phyloP scores from a whole-genome alignment of 2,329 filamentous ascomycete genomes.

The Paramyrothecium roridum region DNA sequence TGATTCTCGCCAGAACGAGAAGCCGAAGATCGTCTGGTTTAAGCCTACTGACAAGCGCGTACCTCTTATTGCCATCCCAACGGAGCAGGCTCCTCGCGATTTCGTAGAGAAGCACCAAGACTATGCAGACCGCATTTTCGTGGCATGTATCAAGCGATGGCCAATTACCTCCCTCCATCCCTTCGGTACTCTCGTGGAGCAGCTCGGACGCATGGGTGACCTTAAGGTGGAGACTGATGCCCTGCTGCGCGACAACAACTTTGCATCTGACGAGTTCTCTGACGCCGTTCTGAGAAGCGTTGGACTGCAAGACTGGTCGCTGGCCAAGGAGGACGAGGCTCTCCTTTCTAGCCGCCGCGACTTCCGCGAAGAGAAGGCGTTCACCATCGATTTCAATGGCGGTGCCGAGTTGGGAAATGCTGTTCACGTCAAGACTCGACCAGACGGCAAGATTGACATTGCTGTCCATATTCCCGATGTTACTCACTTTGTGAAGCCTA shows the following conservation, averaged over 20 bases:
- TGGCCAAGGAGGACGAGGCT: slow-evolving; percentile 78
- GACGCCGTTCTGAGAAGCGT: slow-evolving; percentile 94
- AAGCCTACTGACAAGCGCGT: slow-evolving; percentile 99
- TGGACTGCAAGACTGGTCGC: slow-evolving; percentile 85
- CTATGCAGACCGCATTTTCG: slow-evolving; percentile 96
- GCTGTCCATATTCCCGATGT: slow-evolving; percentile 95
- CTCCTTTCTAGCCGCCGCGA: slow-evolving; percentile 75
- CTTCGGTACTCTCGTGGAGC: slow-evolving; percentile 95
- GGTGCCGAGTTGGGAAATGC: slow-evolving; percentile 88
- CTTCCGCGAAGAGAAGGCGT: slow-evolving; percentile 82
- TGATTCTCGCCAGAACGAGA: slow-evolving; percentile 80
- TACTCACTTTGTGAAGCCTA: slow-evolving; percentile 93
- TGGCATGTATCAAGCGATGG: slow-evolving; percentile 99
- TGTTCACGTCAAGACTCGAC: slow-evolving; percentile 81
- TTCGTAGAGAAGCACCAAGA: slow-evolving; percentile 99
- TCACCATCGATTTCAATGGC: slow-evolving; percentile 89
- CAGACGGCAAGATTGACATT: slow-evolving; percentile 86
- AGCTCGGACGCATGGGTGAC: slow-evolving; percentile 95
- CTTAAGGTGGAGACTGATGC: slow-evolving; percentile 97
- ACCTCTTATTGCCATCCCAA: slow-evolving; percentile 95
- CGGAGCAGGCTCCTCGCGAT: slow-evolving; percentile 93
- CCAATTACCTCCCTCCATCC: slow-evolving; percentile 99
- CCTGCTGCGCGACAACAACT: slow-evolving; percentile 96
- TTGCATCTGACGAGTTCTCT: slow-evolving; percentile 94
- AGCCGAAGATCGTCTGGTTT: slow-evolving; percentile 99